Percentiles rank a stretch among this genome's conserved stretches.
These are phyloP conservation scores for Globisporangium middletonii DNA, from an alignment of 352 stramenopile genomes.

Conservation along the genomic window DNA sequence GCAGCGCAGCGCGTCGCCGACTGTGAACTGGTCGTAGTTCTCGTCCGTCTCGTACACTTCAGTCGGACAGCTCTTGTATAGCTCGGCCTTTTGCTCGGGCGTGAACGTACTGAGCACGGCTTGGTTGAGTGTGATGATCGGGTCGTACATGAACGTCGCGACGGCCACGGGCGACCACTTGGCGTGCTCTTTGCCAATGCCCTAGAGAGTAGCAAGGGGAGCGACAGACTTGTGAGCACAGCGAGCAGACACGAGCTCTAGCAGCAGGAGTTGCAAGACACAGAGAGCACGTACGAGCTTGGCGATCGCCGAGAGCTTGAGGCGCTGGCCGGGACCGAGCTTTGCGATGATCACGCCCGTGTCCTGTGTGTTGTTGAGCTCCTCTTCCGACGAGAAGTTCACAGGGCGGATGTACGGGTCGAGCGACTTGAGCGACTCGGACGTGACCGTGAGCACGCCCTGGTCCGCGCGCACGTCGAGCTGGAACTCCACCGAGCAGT, in stretches of 20 bases:
- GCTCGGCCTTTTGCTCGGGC: constrained; percentile 92
- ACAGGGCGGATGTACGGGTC: constrained; percentile 84
- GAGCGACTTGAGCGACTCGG: constrained; percentile 70
- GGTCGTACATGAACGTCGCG: constrained; percentile 92
- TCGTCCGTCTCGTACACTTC: constrained; percentile 93
- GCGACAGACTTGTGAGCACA: not conserved
- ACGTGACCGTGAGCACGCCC: constrained; percentile 68
- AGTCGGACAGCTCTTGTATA: constrained; percentile 94
- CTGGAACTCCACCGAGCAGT: constrained; percentile 96
- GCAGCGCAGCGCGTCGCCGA: constrained; percentile 49
- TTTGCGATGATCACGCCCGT: constrained; percentile 96
- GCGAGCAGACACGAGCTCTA: no score
- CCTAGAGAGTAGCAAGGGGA: constrained; percentile 26
- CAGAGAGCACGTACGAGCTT: constrained; percentile 48
- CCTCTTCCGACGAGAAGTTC: constrained; percentile 84
- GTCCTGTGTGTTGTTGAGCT: constrained; percentile 93
- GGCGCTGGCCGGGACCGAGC: constrained; percentile 90
- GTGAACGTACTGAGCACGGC: constrained; percentile 91
- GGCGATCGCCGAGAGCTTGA: constrained; percentile 94
- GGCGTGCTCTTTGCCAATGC: constrained; percentile 96
- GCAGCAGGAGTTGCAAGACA: no score
- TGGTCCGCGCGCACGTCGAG: constrained; percentile 89
- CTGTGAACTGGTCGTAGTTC: constrained; percentile 78
- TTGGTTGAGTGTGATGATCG: constrained; percentile 88
- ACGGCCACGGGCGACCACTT: constrained; percentile 96